Base-by-base conservation (phyloP, 345 rosid species). In the Cochlearia excelsa region DNA sequence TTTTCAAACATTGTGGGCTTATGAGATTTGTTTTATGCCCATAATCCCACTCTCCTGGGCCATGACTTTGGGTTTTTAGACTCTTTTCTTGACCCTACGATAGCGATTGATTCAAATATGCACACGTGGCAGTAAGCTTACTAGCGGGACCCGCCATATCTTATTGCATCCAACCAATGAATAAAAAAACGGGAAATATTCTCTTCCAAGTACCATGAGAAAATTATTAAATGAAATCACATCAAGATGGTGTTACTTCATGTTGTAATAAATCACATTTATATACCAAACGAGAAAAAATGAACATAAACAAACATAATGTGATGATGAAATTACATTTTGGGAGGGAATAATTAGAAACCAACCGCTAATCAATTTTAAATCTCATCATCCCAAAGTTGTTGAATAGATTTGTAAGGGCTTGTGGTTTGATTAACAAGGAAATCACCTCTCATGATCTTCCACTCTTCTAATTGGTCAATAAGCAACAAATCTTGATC, bases 351-450 rank as follows among this genome's bases (percentile, higher is more conserved):
- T 41, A 26, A 31, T 33, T 4, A 31, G 52, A 42, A 54, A 41
- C n/a, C 41, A 41, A 54, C 33, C 28, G 27, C 67, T 61, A 57
- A 26, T 37, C 16, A 33, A 0, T 6, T 5, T 81, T 78, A 90
- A 43, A 90, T 86, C 51, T 87, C 98, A 53, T 70, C 58, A 41
- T 91, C 98, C 96, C 96, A 91, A 29, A 85, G 83, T 10, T 88
- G 78, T 58, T 79, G 46, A 41, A 91, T 31, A 9, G 86, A 79
- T 76, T 69, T 76, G 77, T 84, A 91, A 5, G 95, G 92, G 62
- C 98, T 87, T 3, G 81, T 91, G 4, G 90, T 84, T 42, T 78
- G 42, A 56, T 88, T 88, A 51, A 82, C 84, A 51, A 73, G 78
- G 55, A 76, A 79, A 10, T 88, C 95, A 30, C 87, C 98, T 80